Evolutionary conservation across 371 early-diverging fungal species (phyloP), one percentile per base, ranked within the genome.

Genomic region (Zychaea mexicana): DNA sequence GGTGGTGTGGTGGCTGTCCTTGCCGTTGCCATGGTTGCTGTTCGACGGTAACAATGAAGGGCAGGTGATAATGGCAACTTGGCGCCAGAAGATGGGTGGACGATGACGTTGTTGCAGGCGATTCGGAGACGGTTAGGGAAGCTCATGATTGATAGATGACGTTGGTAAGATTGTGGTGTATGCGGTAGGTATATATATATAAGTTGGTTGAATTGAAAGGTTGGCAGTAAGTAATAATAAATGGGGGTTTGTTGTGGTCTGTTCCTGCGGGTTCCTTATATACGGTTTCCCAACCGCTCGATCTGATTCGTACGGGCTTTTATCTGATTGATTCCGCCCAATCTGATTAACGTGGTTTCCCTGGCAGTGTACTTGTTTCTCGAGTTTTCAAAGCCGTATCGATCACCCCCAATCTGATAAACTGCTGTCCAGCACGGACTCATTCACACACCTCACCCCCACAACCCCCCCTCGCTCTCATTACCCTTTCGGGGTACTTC

Each of bases 231-330:
- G 42, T 42, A 36, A 10, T 42, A n/a, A 17, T 42, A n/a, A 42
- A 12, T 12, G 1, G n/a, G n/a, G 4, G 4, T 1, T 42, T 15
- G 7, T 42, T 42, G 7, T 42, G 13, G 2, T 0, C n/a, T 42
- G 42, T 42, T 49, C 49, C 49, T 49, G 49, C 49, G 24, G 46
- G 10, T 6, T 22, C 49, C n/a, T 49, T 49, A 22, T 49, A 49
- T 49, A 49, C 24, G 49, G 6, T 49, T 49, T 49, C 24, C n/a
- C 0, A 49, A 42, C 0, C 8, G 3, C 9, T 24, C 24, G 49
- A 49, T 49, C 49, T 49, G 49, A 49, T 49, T 49, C 49, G 49
- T 49, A 49, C 49, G 49, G 49, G n/a, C 49, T 49, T 49, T 49
- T 49, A 49, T 49, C 49, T 49, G 49, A 49, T 49, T 49, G 49